Conservation (phyloP, 1,284 basidiomycete species). For the Vanrija humicola region DNA sequence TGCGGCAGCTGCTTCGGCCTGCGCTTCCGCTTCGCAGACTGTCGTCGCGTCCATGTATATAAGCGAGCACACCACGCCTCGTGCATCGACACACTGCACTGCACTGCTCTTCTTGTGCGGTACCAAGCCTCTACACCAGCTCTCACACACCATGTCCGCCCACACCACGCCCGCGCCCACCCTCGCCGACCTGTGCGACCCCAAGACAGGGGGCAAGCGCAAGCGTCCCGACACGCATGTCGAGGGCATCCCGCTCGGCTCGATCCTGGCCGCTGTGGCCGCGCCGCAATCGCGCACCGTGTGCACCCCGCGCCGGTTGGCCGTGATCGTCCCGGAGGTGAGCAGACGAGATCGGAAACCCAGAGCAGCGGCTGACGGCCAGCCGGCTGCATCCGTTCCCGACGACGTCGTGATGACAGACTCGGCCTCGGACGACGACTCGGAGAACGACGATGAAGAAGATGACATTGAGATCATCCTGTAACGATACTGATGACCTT, state of each 20-base stretch:
- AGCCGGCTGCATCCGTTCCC: neutral
- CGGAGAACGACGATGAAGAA: slow-evolving; percentile 4
- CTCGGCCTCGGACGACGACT: neutral
- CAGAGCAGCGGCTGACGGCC: neutral
- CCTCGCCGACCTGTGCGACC: slow-evolving; percentile 1
- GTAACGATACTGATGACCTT: neutral
- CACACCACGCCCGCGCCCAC: neutral
- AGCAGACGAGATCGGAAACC: neutral
- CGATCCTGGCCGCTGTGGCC: neutral
- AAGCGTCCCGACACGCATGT: slow-evolving; percentile 10
- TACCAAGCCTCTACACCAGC: neutral
- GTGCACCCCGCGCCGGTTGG: neutral
- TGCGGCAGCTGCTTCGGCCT: no score
- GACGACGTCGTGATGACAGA: neutral
- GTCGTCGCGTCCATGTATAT: no score
- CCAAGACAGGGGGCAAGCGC: slow-evolving; percentile 8
- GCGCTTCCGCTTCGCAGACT: no score
- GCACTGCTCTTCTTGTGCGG: neutral
- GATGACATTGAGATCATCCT: slow-evolving; percentile 11
- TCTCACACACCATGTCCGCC: neutral
- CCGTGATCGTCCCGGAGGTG: neutral
- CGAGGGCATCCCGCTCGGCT: slow-evolving; percentile 8
- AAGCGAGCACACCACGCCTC: no score
- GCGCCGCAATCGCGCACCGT: neutral
- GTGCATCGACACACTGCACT: neutral